These are phyloP conservation scores for Phytomonas serpens DNA, from an alignment of 208 protist genomes.

Conservation along the genomic window DNA sequence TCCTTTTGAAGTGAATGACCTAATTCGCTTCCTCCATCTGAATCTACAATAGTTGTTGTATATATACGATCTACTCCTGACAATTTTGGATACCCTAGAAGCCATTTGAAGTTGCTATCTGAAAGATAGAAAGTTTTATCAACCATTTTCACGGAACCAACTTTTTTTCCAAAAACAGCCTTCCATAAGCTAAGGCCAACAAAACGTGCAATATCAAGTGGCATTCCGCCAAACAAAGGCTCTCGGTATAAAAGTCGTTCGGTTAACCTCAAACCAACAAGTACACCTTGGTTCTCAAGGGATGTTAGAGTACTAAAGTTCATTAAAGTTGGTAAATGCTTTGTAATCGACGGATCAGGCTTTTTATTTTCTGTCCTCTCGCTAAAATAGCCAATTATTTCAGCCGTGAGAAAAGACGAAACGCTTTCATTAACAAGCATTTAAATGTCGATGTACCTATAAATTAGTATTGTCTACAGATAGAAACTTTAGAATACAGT, in stretches of 20 bases:
- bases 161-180: constrained; percentile 60
- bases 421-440: constrained; percentile 23
- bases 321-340: not conserved
- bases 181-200: constrained; percentile 63
- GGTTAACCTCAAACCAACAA: constrained; percentile 51
- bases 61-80: constrained; percentile 26
- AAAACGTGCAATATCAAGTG: constrained; percentile 59
- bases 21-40: constrained; percentile 14
- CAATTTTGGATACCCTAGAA: constrained; percentile 47
- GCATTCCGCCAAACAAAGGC: constrained; percentile 38
- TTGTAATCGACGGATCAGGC: not conserved
- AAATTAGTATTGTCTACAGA: not conserved
- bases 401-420: constrained; percentile 6
- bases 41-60: constrained; percentile 16
- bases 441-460: constrained; percentile 1
- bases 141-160: constrained; percentile 58
- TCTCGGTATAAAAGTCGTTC: constrained; percentile 74
- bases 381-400: not conserved
- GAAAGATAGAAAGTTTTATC: constrained; percentile 54
- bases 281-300: constrained; percentile 48
- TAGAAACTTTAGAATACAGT: not conserved
- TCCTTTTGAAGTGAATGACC: constrained; percentile 7
- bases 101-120: constrained; percentile 54
- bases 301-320: not conserved
- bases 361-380: not conserved